Conservation (phyloP, 768 basidiomycete species). For the Epithele typhae region DNA sequence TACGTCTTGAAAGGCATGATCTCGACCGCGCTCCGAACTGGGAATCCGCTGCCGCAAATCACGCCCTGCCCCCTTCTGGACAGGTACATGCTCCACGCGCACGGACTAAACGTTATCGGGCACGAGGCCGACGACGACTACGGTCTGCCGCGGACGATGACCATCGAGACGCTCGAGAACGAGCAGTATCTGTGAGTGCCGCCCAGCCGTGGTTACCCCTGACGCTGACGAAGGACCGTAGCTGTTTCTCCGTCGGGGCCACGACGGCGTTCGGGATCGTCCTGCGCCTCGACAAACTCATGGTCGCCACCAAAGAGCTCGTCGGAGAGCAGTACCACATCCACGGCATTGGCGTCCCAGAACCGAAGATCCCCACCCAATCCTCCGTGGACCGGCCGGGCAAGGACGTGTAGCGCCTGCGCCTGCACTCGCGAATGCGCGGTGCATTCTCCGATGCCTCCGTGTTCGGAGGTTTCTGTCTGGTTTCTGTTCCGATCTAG, state of each 20-base stretch:
- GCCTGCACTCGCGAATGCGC: too few relatives aligned
- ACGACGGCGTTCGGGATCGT: slow-evolving; percentile 66
- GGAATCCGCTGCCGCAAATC: slow-evolving; percentile 76
- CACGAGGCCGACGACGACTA: slow-evolving; percentile 72
- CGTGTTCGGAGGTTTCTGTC: too few relatives aligned
- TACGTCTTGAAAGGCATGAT: slow-evolving; percentile 54
- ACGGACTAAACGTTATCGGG: slow-evolving; percentile 64
- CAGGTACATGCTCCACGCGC: slow-evolving; percentile 42
- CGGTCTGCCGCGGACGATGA: slow-evolving; percentile 67
- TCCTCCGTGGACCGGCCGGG: too few relatives aligned
- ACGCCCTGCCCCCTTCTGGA: slow-evolving; percentile 68
- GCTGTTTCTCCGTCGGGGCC: slow-evolving; percentile 70
- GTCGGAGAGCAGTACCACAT: slow-evolving; percentile 88
- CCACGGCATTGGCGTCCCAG: slow-evolving; percentile 49
- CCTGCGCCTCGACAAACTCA: slow-evolving; percentile 69
- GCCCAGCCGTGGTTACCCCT: neutral
- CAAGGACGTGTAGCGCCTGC: too few relatives aligned
- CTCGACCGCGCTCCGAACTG: slow-evolving; percentile 69
- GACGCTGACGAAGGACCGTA: slow-evolving; percentile 19
- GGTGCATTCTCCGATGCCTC: too few relatives aligned
- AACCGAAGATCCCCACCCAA: neutral
- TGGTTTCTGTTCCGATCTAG: too few relatives aligned
- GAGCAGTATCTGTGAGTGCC: slow-evolving; percentile 71
- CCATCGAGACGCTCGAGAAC: slow-evolving; percentile 67
- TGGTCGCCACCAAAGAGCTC: slow-evolving; percentile 80